A percentile compares a stretch with the other conserved stretches of the same genome.
phyloP scores from a whole-genome alignment of 345 rosid genomes.

The Citrus cavaleriei region DNA sequence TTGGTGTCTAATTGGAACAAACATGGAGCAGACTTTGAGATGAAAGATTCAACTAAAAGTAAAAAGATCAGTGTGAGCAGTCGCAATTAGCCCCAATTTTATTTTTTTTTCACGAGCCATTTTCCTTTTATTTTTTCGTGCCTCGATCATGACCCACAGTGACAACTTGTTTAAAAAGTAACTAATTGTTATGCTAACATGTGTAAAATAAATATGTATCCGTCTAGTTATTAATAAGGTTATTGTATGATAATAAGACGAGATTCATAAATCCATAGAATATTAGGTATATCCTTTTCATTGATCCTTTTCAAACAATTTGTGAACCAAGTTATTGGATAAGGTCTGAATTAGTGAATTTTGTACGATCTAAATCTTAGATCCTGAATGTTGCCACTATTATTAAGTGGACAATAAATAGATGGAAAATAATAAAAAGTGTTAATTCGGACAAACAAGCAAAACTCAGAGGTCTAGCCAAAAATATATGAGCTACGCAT shows the following conservation, averaged over 20 bases:
- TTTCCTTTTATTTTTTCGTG: too few relatives aligned
- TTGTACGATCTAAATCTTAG: background rate
- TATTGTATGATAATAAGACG: too few relatives aligned
- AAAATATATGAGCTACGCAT: background rate
- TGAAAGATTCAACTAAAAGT: background rate
- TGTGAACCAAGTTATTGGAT: background rate
- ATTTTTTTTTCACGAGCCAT: background rate
- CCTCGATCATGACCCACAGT: background rate
- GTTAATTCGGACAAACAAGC: background rate
- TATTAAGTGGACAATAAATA: background rate
- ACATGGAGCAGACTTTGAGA: too few relatives aligned
- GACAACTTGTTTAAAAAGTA: background rate
- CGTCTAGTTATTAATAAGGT: background rate
- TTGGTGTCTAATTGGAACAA: background rate
- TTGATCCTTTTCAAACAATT: background rate
- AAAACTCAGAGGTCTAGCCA: background rate
- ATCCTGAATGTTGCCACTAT: background rate
- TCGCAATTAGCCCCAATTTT: too few relatives aligned
- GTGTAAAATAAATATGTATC: background rate
- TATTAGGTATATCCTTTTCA: background rate
- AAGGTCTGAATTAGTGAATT: background rate
- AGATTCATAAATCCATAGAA: background rate
- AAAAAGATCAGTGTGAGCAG: background rate
- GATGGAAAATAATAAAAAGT: background rate
- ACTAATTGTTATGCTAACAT: background rate